phyloP scores from a whole-genome alignment of 2,329 filamentous ascomycete genomes.

The Fulvia fulva region DNA sequence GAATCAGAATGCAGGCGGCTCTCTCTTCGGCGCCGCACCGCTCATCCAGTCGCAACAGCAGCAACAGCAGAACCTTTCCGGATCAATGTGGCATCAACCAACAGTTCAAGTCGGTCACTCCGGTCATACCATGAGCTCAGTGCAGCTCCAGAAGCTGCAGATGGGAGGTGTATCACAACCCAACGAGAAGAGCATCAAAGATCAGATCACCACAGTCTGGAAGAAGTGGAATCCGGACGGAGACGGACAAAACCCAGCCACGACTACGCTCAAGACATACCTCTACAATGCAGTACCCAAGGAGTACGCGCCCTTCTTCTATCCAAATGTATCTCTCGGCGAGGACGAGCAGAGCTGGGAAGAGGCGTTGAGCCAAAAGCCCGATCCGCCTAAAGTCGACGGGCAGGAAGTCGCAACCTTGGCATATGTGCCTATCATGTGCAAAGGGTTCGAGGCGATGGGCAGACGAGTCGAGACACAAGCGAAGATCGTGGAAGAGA shows the following conservation, averaged over 20 bases:
- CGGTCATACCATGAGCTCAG: slow-evolving; percentile 23
- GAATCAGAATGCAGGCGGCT: slow-evolving; percentile 6
- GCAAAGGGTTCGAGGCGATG: slow-evolving; percentile 68
- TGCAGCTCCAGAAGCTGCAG: slow-evolving; percentile 26
- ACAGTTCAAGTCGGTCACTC: slow-evolving; percentile 20
- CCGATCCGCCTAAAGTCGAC: slow-evolving; percentile 42
- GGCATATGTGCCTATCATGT: slow-evolving; percentile 72
- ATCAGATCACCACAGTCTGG: slow-evolving; percentile 67
- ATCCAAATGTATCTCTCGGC: slow-evolving; percentile 53
- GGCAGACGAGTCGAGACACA: slow-evolving; percentile 70
- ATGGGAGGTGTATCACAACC: slow-evolving; percentile 20
- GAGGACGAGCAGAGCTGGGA: slow-evolving; percentile 81
- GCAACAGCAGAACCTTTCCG: slow-evolving; percentile 21
- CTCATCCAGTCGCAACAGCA: slow-evolving; percentile 28
- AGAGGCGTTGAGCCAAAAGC: slow-evolving; percentile 75
- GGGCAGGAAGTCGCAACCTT: slow-evolving; percentile 21
- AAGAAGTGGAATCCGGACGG: slow-evolving; percentile 68
- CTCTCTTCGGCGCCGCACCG: slow-evolving; percentile 15
- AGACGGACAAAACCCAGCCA: slow-evolving; percentile 6
- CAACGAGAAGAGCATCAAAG: slow-evolving; percentile 66
- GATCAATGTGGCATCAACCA: slow-evolving; percentile 18
- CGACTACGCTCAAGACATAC: slow-evolving; percentile 73
- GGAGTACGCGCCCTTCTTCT: slow-evolving; percentile 70
- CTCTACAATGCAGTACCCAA: slow-evolving; percentile 83
- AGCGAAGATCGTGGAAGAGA: slow-evolving; percentile 63